These are phyloP conservation scores for Neonectria sp. DNA, from an alignment of 2,329 filamentous ascomycete species.

Conservation along the genomic window DNA sequence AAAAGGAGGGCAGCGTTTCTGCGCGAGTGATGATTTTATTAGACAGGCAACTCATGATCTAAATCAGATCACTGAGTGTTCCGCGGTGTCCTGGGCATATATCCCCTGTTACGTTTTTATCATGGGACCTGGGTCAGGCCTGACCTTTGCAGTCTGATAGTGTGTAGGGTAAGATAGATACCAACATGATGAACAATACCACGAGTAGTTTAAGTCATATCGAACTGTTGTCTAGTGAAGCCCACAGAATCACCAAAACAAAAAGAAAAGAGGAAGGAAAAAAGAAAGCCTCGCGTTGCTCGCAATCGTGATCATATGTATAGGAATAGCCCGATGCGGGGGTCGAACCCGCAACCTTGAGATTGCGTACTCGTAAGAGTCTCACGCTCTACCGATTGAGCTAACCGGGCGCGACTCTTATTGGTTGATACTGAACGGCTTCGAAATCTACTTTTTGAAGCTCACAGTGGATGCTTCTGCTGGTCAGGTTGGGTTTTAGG, in stretches of 20 bases:
- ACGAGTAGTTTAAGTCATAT: background rate
- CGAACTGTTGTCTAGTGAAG: background rate
- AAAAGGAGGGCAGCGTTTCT: conserved; percentile 24
- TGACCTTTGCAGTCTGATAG: conserved; percentile 8
- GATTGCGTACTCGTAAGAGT: conserved; percentile 68
- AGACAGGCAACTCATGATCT: conserved; percentile 28
- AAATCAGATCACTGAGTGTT: conserved; percentile 21
- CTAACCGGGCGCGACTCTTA: conserved; percentile 45
- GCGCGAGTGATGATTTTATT: conserved; percentile 32
- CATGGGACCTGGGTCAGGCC: conserved; percentile 1
- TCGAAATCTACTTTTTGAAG: background rate
- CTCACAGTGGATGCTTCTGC: background rate
- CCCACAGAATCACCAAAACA: background rate
- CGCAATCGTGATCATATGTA: conserved; percentile 7
- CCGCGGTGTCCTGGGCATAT: conserved; percentile 19
- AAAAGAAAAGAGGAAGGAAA: background rate
- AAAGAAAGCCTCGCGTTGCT: conserved; percentile 5
- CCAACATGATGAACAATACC: conserved; percentile 4
- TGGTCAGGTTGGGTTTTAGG: background rate
- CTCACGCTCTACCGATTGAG: conserved; percentile 73
- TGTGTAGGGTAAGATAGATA: conserved; percentile 13
- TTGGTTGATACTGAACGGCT: conserved; percentile 15
- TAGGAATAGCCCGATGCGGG: conserved; percentile 55
- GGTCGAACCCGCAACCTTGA: conserved; percentile 71
- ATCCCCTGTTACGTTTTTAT: conserved; percentile 13